Percentiles rank a stretch among this genome's conserved stretches.
phyloP scores from a whole-genome alignment of 2,329 filamentous ascomycete species.

The Penicillium sp. region DNA sequence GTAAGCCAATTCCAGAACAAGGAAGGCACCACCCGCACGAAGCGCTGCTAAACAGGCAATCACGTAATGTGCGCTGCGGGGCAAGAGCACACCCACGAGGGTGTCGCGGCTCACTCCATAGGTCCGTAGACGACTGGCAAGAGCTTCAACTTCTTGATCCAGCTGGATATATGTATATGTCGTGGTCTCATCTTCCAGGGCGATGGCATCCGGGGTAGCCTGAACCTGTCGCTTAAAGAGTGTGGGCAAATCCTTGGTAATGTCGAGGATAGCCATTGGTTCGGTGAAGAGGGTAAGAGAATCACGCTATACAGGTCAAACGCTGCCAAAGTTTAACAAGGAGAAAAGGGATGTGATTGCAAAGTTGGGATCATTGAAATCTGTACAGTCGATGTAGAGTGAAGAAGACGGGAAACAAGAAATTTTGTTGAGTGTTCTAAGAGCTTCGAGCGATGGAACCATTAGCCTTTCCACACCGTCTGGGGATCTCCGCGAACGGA shows the following conservation, averaged over 20 bases:
- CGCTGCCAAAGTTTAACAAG: background rate
- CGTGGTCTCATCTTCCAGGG: conserved; percentile 67
- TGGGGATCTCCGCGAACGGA: conserved; percentile 3
- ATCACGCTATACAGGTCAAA: background rate
- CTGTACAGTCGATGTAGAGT: background rate
- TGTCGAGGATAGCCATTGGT: conserved; percentile 66
- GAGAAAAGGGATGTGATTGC: background rate
- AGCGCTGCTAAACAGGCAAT: conserved; percentile 75
- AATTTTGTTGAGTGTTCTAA: conserved; percentile 6
- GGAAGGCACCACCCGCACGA: conserved; percentile 73
- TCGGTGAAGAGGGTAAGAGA: background rate
- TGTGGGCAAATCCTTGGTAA: conserved; percentile 67
- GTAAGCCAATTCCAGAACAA: conserved; percentile 77
- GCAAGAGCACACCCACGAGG: conserved; percentile 72
- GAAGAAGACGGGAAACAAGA: background rate
- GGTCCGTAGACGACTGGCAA: conserved; percentile 62
- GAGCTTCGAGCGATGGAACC: background rate
- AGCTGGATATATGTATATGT: conserved; percentile 72
- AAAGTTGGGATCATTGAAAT: background rate
- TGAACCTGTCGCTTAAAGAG: conserved; percentile 69
- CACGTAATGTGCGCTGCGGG: conserved; percentile 74
- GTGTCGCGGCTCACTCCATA: conserved; percentile 70
- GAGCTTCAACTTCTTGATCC: conserved; percentile 63
- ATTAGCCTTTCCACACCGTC: background rate
- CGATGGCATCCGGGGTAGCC: conserved; percentile 66